Percentiles rank a stretch among this genome's conserved stretches.
Evolutionary conservation across 306 rosid species (phyloP).

Genomic region (Neltuma alba): DNA sequence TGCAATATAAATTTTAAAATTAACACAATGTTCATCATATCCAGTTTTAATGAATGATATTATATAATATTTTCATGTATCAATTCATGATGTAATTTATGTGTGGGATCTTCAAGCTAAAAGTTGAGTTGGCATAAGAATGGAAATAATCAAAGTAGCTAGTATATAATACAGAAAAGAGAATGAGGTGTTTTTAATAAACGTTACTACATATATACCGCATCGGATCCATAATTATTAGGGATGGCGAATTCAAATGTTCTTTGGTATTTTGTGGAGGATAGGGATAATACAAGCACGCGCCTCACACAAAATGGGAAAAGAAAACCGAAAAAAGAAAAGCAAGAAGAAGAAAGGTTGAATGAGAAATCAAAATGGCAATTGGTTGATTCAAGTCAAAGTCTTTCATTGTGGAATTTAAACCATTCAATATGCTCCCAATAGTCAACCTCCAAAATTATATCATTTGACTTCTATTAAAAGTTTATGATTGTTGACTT

Average conservation of each 20-base stretch:
- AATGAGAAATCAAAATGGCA: neutral
- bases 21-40: no score
- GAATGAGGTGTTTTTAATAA: no score
- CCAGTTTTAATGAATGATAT: no score
- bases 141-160: no score
- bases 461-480: constrained; percentile 49
- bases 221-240: neutral
- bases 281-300: neutral
- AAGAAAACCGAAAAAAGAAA: no score
- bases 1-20: no score
- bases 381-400: constrained; percentile 44
- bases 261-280: neutral
- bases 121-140: no score
- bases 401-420: constrained; percentile 38
- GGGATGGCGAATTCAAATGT: neutral
- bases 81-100: no score
- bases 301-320: neutral
- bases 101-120: no score
- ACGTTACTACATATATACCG: no score
- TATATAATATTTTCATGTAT: no score
- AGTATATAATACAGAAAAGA: no score
- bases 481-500: constrained; percentile 53
- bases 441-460: constrained; percentile 57
- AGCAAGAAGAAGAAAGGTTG: neutral
- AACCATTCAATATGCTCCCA: constrained; percentile 49